Conservation (phyloP, 1,284 basidiomycete genomes). For the Volvariella surrecta region DNA sequence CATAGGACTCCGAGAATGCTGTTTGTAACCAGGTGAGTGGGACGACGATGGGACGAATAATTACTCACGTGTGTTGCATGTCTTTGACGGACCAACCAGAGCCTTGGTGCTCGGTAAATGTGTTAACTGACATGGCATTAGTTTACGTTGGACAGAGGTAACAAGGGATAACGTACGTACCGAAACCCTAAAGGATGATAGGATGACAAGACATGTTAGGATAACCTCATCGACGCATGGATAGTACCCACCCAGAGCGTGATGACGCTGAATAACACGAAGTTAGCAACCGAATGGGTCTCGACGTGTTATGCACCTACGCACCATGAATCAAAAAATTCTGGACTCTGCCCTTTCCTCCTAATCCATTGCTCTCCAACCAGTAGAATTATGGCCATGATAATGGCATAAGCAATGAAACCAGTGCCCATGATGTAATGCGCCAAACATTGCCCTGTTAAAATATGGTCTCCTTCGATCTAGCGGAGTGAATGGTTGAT, state of each 20-base stretch:
- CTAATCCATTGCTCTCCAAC: conserved; percentile 81
- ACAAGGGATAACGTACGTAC: conserved; percentile 25
- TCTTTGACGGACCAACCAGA: conserved; percentile 83
- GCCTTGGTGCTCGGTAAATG: conserved; percentile 89
- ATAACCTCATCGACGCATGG: neutral
- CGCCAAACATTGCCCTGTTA: conserved; percentile 66
- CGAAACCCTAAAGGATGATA: conserved; percentile 36
- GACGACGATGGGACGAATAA: neutral
- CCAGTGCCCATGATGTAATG: conserved; percentile 92
- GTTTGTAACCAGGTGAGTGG: conserved; percentile 8
- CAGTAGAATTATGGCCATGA: conserved; percentile 79
- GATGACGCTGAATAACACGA: conserved; percentile 49
- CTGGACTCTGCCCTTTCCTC: conserved; percentile 66
- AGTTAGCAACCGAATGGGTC: conserved; percentile 7
- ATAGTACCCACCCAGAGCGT: conserved; percentile 66
- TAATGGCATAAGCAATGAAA: conserved; percentile 81
- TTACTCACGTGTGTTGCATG: conserved; percentile 83
- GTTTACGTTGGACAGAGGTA: conserved; percentile 6
- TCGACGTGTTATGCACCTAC: conserved; percentile 10
- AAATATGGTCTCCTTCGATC: conserved; percentile 3
- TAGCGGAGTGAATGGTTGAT: neutral
- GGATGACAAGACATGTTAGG: conserved; percentile 5
- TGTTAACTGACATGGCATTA: conserved; percentile 60
- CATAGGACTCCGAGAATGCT: conserved; percentile 59
- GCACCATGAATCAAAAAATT: conserved; percentile 82